Percentiles rank a stretch among this genome's conserved stretches.
Conservation (phyloP, 768 basidiomycete species). For the Termitomyces titanicus region DNA sequence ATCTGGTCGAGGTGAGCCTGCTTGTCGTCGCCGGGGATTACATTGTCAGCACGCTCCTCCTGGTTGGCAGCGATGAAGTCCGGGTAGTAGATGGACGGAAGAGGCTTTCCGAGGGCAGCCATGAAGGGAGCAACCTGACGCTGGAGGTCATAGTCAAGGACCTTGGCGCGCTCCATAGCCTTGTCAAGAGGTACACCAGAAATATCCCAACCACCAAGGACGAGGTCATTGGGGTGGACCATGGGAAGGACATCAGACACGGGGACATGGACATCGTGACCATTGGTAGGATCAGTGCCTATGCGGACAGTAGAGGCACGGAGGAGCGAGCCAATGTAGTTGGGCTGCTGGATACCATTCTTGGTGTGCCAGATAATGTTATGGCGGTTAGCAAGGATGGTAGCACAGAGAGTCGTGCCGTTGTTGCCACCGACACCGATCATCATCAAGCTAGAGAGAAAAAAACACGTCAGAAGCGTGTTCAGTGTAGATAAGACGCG, state of each 20-base stretch:
- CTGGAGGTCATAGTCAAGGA: constrained; percentile 95
- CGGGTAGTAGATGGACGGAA: constrained; percentile 95
- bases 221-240: constrained; percentile 98
- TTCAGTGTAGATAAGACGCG: background rate
- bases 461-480: background rate
- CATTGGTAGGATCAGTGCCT: constrained; percentile 73
- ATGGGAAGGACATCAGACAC: constrained; percentile 92
- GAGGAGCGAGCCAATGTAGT: constrained; percentile 96
- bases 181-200: constrained; percentile 80
- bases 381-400: constrained; percentile 94
- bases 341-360: constrained; percentile 86
- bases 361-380: constrained; percentile 95
- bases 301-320: constrained; percentile 94
- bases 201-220: constrained; percentile 98
- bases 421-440: constrained; percentile 98
- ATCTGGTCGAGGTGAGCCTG: constrained; percentile 88
- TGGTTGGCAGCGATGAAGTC: constrained; percentile 99
- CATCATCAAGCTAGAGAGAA: constrained; percentile 77
- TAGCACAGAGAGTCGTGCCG: constrained; percentile 89
- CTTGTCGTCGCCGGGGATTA: constrained; percentile 85
- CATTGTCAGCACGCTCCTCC: constrained; percentile 91
- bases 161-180: constrained; percentile 91
- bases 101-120: constrained; percentile 73
- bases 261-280: constrained; percentile 91
- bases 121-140: constrained; percentile 89